Evolutionary conservation across 2,329 filamentous ascomycete genomes (phyloP), one percentile per base, ranked within the genome.

Genomic region (Botrytis byssoidea): DNA sequence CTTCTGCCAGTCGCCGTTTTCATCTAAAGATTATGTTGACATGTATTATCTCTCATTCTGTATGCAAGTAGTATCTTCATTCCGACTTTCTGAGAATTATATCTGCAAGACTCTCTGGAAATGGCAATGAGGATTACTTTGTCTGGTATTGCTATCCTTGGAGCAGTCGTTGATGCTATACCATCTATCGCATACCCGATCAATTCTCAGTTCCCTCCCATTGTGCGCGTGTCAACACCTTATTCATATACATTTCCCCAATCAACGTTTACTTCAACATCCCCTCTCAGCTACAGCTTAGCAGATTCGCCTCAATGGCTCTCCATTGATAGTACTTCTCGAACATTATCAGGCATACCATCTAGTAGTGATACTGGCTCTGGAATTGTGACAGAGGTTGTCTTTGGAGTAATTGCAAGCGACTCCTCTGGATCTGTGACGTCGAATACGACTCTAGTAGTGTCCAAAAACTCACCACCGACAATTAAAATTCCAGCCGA

Each of bases 181-280:
- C 81, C 83, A 76, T 79, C 76, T 73, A 79, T 85, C 67, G 85
- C 85, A 65, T 95, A 95, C 78, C 94, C 94, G 0, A 86, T 97
- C 82, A 97, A 96, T 82, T 90, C 93, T 3, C 94, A 97, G 82
- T 87, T 97, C 1, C 94, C 94, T 46, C 91, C 92, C 5, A 91
- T 95, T 71, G 94, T 93, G 32, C 88, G 92, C 76, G 85, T 92
- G 74, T 88, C 87, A 59, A 80, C 91, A 78, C 85, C 86, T 3
- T 96, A 93, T 82, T 88, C 85, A 16, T 94, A 95, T 79, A 85
- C 88, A 44, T 92, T 97, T 79, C 91, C 92, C 16, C 82, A 86
- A 25, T 89, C 90, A 57, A 97, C 94, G 0, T 97, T 97, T 82
- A 85, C 86, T 22, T 91, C 92, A 25, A 82, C 83, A 60, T 83